Percentiles rank a stretch among this genome's conserved stretches.
phyloP scores from a whole-genome alignment of 768 basidiomycete genomes.

The Mycena venus region DNA sequence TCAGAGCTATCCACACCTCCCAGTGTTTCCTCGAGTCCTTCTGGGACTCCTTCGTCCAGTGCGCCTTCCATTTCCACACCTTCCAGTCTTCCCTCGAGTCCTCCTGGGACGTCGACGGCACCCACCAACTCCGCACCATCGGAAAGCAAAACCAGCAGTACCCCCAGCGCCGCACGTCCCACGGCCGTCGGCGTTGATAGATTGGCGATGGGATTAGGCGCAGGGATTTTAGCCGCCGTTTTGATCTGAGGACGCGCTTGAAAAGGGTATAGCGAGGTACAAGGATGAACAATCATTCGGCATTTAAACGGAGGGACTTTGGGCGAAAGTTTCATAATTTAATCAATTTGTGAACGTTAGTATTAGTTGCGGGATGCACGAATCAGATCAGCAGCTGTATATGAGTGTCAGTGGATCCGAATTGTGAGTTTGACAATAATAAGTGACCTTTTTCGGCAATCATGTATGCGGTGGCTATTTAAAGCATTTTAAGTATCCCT shows the following conservation, averaged over 20 bases:
- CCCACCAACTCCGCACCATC: background rate
- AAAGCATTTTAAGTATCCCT: too few relatives aligned
- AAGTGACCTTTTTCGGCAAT: background rate
- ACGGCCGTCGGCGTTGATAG: background rate
- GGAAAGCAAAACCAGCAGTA: too few relatives aligned
- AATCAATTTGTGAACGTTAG: background rate
- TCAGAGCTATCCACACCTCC: background rate
- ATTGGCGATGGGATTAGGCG: constrained; percentile 5
- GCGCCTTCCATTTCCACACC: background rate
- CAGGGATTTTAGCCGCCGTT: background rate
- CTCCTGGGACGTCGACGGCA: background rate
- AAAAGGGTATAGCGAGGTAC: too few relatives aligned
- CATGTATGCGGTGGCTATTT: background rate
- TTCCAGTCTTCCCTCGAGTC: background rate
- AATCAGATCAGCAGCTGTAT: constrained; percentile 10
- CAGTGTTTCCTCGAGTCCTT: background rate
- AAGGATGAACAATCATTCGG: background rate
- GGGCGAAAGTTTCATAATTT: background rate
- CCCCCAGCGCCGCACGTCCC: constrained; percentile 4
- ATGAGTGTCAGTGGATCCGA: background rate
- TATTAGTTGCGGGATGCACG: background rate
- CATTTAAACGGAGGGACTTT: background rate
- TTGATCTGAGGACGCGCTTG: background rate
- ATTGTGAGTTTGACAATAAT: background rate
- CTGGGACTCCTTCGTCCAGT: background rate